Evolutionary conservation across 257 asterid species (phyloP).

Genomic region (Euphrasia confusa): DNA sequence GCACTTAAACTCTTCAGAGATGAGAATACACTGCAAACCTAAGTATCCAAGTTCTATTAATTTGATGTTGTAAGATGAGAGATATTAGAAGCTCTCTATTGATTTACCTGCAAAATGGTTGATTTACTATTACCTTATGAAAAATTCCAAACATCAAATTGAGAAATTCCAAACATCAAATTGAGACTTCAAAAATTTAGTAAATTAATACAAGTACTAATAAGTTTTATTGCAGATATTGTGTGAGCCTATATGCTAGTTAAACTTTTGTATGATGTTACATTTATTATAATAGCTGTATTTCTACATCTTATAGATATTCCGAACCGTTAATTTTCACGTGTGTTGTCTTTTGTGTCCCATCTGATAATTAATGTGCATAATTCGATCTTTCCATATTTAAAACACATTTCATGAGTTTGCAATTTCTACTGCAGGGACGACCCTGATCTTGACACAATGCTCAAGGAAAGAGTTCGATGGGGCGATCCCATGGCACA

Average conservation of each 20-base stretch:
- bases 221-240: not conserved
- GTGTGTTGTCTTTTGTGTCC: not conserved
- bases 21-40: not conserved
- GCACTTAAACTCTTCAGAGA: too few species aligned
- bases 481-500: constrained; percentile 68
- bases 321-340: not conserved
- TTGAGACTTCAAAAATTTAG: not conserved
- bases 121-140: not conserved
- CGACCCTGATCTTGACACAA: constrained; percentile 81
- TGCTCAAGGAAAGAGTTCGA: constrained; percentile 78
- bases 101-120: not conserved
- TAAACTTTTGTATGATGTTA: not conserved
- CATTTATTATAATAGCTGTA: not conserved
- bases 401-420: constrained; percentile 12
- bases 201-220: too few species aligned
- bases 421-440: constrained; percentile 46
- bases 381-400: not conserved
- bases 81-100: not conserved
- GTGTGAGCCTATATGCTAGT: not conserved
- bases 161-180: not conserved
- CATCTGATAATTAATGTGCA: constrained; percentile 9
- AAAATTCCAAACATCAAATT: not conserved
- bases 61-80: not conserved
- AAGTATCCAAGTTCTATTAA: not conserved
- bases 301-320: not conserved